Percentiles rank a stretch among this genome's conserved stretches.
These are phyloP conservation scores for Colletotrichum sojae DNA, from an alignment of 2,329 filamentous ascomycete genomes.

Conservation along the genomic window DNA sequence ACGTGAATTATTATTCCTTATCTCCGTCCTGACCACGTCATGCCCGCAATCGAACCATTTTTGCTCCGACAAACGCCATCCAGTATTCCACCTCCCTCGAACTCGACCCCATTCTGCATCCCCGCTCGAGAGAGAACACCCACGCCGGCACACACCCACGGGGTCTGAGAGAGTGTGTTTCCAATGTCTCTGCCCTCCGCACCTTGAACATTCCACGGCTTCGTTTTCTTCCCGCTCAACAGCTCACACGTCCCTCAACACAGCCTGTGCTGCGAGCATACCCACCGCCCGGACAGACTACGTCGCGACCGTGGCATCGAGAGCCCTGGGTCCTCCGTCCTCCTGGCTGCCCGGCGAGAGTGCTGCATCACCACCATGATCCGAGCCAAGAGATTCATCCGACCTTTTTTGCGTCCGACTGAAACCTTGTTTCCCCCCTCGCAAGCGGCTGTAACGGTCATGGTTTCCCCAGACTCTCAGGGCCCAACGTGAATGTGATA, in stretches of 20 bases:
- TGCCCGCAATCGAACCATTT: slow-evolving; percentile 31
- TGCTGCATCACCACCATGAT: not conserved
- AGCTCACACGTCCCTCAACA: not conserved
- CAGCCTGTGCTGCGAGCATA: not conserved
- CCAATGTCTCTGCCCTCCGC: not conserved
- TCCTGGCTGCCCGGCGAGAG: not conserved
- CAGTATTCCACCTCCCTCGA: not conserved
- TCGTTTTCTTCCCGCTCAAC: not conserved
- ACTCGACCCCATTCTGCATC: not conserved
- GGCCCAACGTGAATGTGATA: slow-evolving; percentile 2
- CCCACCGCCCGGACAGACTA: slow-evolving; percentile 10
- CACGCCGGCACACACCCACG: not conserved
- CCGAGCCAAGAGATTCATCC: slow-evolving; percentile 21
- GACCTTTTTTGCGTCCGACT: slow-evolving; percentile 12
- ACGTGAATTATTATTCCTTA: slow-evolving; percentile 37
- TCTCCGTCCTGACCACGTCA: slow-evolving; percentile 33
- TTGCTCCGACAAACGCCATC: slow-evolving; percentile 4
- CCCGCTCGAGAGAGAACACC: not conserved
- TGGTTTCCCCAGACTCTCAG: slow-evolving; percentile 31
- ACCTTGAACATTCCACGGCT: too few species aligned
- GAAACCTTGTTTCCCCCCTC: slow-evolving; percentile 12
- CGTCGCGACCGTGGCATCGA: slow-evolving; percentile 8
- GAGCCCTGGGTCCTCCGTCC: not conserved
- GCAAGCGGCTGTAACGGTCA: not conserved
- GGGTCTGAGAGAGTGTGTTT: not conserved